A percentile compares a stretch with the other conserved stretches of the same genome.
These are phyloP conservation scores for Macrophomina tecta DNA, from an alignment of 2,329 filamentous ascomycete species.

Conservation along the genomic window DNA sequence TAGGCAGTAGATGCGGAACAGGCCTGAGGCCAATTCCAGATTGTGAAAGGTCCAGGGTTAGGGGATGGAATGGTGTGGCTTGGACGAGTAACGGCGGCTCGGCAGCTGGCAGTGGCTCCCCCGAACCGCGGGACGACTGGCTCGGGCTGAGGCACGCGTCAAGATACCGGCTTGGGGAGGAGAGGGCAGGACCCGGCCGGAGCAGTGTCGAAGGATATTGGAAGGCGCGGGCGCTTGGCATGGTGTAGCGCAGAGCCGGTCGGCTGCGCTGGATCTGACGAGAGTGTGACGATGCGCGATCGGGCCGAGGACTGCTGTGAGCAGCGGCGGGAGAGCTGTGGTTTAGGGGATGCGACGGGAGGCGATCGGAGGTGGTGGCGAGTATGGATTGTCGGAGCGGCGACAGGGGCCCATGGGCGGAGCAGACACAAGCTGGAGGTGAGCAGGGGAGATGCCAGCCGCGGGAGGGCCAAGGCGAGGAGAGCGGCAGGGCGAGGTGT, in stretches of 20 bases:
- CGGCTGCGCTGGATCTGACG: no score
- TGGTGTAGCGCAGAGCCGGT: no score
- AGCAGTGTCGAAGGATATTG: not conserved
- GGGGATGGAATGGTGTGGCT: not conserved
- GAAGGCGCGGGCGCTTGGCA: not conserved
- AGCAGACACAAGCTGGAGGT: not conserved
- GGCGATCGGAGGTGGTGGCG: not conserved
- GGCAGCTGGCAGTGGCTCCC: constrained; percentile 2
- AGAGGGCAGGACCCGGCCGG: not conserved
- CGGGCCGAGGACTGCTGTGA: not conserved
- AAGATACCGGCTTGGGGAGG: not conserved
- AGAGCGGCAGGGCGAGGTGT: not conserved
- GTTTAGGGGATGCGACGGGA: not conserved
- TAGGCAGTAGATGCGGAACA: not conserved
- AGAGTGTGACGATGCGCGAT: no score
- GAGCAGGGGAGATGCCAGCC: not conserved
- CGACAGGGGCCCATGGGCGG: not conserved
- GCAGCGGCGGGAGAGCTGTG: no score
- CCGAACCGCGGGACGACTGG: not conserved
- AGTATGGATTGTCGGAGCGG: not conserved
- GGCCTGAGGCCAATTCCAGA: not conserved
- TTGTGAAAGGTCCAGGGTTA: not conserved
- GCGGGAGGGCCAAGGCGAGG: not conserved
- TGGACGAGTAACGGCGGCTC: not conserved
- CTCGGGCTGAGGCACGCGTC: not conserved